Evolutionary conservation across 1,284 basidiomycete species (phyloP).

Genomic region (Leccinum variabile): DNA sequence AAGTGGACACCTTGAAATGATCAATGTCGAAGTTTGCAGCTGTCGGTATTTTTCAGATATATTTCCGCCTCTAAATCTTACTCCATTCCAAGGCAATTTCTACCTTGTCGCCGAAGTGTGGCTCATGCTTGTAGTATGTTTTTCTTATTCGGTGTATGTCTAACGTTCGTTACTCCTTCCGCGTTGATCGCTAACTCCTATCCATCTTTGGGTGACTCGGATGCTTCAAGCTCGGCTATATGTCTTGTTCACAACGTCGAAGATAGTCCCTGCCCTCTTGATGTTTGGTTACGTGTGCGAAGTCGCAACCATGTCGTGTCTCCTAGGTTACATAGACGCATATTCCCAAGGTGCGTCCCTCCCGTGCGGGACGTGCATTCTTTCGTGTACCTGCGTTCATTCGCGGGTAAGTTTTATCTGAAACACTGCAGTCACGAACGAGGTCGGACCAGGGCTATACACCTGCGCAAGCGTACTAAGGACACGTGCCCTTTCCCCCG

Average conservation of each 20-base stretch:
- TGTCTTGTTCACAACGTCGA: not conserved
- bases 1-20: not conserved
- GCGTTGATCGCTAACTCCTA: not conserved
- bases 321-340: not conserved
- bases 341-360: not conserved
- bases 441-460: not conserved
- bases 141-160: not conserved
- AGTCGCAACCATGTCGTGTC: not conserved
- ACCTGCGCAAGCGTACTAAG: not conserved
- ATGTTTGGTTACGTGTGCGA: not conserved
- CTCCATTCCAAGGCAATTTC: not conserved
- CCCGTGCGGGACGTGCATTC: not conserved
- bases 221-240: not conserved
- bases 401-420: not conserved
- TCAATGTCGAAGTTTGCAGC: not conserved
- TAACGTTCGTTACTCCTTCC: not conserved
- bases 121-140: not conserved
- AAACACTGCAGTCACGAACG: not conserved
- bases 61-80: no score
- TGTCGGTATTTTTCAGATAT: not conserved
- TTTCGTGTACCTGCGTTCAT: not conserved
- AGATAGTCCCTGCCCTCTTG: not conserved
- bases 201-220: not conserved
- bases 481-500: not conserved
- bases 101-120: not conserved